Base-by-base conservation (phyloP, 2,329 filamentous ascomycete species). In the Ramichloridium luteum region DNA sequence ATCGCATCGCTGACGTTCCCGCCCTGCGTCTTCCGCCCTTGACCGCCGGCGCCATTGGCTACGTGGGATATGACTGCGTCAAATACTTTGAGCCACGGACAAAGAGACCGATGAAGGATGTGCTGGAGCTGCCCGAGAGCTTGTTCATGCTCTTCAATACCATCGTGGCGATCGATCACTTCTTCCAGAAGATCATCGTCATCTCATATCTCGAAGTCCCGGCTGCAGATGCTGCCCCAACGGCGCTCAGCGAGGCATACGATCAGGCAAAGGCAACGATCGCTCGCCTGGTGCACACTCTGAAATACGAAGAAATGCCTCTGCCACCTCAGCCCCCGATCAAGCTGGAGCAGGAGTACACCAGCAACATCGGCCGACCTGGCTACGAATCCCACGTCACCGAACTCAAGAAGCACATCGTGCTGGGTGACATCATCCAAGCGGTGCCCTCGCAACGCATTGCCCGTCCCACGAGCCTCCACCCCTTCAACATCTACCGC, bases 1-100 rank as follows among this genome's bases (percentile, higher is more conserved):
- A 77, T 56, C 72, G 82, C 15, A 82, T 94, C 41, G 80, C 85
- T 18, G 72, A 81, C 25, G 74, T 98, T 3, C 86, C 90, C 0
- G 82, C 77, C 1, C 63, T 96, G 49, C 72, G 72, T 48, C 68
- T 98, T 22, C 90, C 90, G 31, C 81, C 83, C 15, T 65, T 98
- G 61, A 83, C 82, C 0, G 90, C 86, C 25, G 90, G 90, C 30
- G 90, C 86, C 9, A 84, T 98, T 49, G 90, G 90, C 37, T 98
- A 96, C 56, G 84, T 96, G 4, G 86, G 86, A 32, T 98, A 98
- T 54, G 90, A 98, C 56, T 98, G 90, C 57, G 83, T 98, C 49
- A 77, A 79, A 52, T 96, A 96, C 61, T 98, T 98, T 47, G 90
- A 98, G 66, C 90, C 90, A 39, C 92, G 86, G 68, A 96, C 90